Evolutionary conservation across 345 rosid genomes (phyloP).

Genomic region (Syzygium jambos): DNA sequence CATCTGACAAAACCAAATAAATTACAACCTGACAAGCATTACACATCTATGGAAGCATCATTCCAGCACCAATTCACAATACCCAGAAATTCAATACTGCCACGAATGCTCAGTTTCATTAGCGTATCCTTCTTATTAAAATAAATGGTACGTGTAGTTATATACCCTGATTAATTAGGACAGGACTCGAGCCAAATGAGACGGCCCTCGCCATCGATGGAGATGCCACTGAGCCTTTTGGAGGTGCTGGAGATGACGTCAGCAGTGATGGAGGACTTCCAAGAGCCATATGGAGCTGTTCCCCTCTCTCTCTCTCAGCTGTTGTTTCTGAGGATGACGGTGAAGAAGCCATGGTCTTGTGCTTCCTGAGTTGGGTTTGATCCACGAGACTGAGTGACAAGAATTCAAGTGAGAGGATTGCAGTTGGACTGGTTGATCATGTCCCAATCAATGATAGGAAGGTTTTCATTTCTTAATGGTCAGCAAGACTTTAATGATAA

Average conservation of each 20-base stretch:
- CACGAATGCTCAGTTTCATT: not conserved
- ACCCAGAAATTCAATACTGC: not conserved
- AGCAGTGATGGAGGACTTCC: conserved; percentile 94
- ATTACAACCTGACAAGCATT: not conserved
- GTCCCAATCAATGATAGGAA: not conserved
- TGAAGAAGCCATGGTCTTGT: conserved; percentile 46
- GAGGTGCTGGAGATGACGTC: conserved; percentile 75
- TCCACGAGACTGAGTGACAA: not conserved
- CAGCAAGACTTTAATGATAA: not conserved
- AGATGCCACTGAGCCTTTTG: conserved; percentile 66
- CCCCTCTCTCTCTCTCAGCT: not conserved
- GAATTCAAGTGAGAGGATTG: not conserved
- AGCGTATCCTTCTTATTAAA: not conserved
- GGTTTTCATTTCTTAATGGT: not conserved
- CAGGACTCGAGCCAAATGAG: conserved; percentile 80
- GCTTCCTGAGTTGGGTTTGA: not conserved
- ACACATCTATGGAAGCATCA: not conserved
- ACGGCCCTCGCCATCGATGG: conserved; percentile 62
- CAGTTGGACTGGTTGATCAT: conserved; percentile 8
- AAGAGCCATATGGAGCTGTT: conserved; percentile 76
- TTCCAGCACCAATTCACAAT: not conserved
- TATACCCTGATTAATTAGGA: conserved; percentile 72
- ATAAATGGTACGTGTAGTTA: not conserved
- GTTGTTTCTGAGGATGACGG: not conserved
- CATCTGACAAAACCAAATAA: not conserved